phyloP scores from a whole-genome alignment of 441 rosid genomes.

The Corymbia calophylla region DNA sequence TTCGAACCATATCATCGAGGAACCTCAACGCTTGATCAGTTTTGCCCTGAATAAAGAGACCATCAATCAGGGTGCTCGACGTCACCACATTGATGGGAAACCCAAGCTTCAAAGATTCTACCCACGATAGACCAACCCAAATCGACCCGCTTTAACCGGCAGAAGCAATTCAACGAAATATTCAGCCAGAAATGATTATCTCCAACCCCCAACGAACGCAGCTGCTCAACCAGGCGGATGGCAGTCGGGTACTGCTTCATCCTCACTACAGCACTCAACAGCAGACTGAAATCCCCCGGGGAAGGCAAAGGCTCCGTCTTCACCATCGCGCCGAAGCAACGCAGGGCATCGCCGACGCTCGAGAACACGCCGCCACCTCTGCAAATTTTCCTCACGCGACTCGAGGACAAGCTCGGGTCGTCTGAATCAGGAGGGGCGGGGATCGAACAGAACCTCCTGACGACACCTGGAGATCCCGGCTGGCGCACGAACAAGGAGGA shows the following conservation, averaged over 20 bases:
- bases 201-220: not conserved
- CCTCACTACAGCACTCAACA: not conserved
- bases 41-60: not conserved
- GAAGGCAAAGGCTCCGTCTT: not conserved
- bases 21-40: not conserved
- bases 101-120: not conserved
- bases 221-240: not conserved
- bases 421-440: no score
- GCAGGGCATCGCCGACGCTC: not conserved
- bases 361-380: not conserved
- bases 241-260: not conserved
- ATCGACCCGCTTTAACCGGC: not conserved
- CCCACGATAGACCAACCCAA: not conserved
- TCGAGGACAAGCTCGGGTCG: no score
- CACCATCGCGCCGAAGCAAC: not conserved
- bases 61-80: not conserved
- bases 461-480: no score
- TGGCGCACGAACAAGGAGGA: no score
- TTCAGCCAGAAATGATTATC: not conserved
- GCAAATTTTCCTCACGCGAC: not conserved
- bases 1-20: not conserved
- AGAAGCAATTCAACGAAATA: not conserved
- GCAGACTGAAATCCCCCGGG: not conserved
- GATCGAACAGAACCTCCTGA: no score
- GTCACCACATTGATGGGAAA: not conserved